Percentiles rank a stretch among this genome's conserved stretches.
Conservation (phyloP, 2,329 filamentous ascomycete species). For the Trichoderma citrinoviride region DNA sequence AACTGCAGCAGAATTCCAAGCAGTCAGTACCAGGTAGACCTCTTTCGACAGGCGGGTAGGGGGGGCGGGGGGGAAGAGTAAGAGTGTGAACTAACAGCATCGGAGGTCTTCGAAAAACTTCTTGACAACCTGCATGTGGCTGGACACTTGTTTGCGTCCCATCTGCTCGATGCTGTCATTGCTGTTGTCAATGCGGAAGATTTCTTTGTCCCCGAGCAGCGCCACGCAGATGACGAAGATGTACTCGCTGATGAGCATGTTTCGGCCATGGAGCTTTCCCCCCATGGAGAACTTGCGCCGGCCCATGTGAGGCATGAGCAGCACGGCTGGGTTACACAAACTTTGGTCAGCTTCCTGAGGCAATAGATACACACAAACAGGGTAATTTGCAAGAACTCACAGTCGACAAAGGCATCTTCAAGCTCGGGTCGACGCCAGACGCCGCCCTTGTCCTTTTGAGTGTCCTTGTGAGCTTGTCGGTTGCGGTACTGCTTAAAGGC, state of each 20-base stretch:
- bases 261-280: constrained; percentile 62
- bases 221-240: constrained; percentile 48
- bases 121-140: constrained; percentile 69
- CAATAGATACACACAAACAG: not conserved
- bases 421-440: constrained; percentile 52
- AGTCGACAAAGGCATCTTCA: constrained; percentile 66
- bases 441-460: constrained; percentile 59
- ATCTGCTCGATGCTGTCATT: constrained; percentile 47
- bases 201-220: constrained; percentile 42
- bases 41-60: not conserved
- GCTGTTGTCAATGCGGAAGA: constrained; percentile 44
- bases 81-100: constrained; percentile 52
- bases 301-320: constrained; percentile 65
- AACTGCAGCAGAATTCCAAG: constrained; percentile 46
- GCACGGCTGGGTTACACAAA: constrained; percentile 48
- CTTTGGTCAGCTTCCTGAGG: constrained; percentile 25
- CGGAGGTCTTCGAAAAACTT: constrained; percentile 62
- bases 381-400: constrained; percentile 40
- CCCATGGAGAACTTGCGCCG: constrained; percentile 65
- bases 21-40: constrained; percentile 21
- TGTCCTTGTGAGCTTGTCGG: constrained; percentile 62
- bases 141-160: constrained; percentile 64
- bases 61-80: not conserved
- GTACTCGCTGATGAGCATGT: constrained; percentile 69
- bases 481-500: constrained; percentile 65